Evolutionary conservation across 257 asterid species (phyloP).

Genomic region (Nemophila menziesii): DNA sequence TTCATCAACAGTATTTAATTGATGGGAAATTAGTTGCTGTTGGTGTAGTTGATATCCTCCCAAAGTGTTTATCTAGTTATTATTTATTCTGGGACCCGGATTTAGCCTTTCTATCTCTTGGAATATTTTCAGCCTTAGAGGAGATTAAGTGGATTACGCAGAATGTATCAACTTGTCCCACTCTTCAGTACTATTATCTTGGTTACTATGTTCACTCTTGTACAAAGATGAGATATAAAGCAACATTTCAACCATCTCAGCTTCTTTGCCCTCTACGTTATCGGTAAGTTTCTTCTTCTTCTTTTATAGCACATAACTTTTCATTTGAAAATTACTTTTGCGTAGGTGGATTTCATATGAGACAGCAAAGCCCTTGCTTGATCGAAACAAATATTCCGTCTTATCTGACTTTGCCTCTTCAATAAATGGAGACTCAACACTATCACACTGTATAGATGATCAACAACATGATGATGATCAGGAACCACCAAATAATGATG

Average conservation of each 20-base stretch:
- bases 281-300: slow-evolving; percentile 44
- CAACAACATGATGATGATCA: slow-evolving; percentile 18
- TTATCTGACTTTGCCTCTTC: slow-evolving; percentile 46
- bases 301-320: slow-evolving; percentile 7
- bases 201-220: slow-evolving; percentile 97
- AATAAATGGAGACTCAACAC: slow-evolving; percentile 29
- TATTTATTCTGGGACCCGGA: slow-evolving; percentile 99
- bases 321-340: too few species aligned
- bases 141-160: slow-evolving; percentile 70
- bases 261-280: slow-evolving; percentile 91
- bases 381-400: slow-evolving; percentile 48
- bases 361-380: slow-evolving; percentile 58
- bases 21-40: slow-evolving; percentile 90
- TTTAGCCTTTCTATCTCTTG: slow-evolving; percentile 68
- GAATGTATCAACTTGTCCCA: slow-evolving; percentile 62
- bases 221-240: slow-evolving; percentile 93
- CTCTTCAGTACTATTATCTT: slow-evolving; percentile 87
- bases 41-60: slow-evolving; percentile 87
- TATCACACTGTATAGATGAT: too few species aligned
- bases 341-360: too few species aligned
- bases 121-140: slow-evolving; percentile 77
- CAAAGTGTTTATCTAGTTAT: slow-evolving; percentile 88
- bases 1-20: slow-evolving; percentile 88
- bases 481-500: slow-evolving; percentile 45
- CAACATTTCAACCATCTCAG: slow-evolving; percentile 86